Evolutionary conservation across 345 rosid species (phyloP).

Genomic region (Alliaria petiolata): DNA sequence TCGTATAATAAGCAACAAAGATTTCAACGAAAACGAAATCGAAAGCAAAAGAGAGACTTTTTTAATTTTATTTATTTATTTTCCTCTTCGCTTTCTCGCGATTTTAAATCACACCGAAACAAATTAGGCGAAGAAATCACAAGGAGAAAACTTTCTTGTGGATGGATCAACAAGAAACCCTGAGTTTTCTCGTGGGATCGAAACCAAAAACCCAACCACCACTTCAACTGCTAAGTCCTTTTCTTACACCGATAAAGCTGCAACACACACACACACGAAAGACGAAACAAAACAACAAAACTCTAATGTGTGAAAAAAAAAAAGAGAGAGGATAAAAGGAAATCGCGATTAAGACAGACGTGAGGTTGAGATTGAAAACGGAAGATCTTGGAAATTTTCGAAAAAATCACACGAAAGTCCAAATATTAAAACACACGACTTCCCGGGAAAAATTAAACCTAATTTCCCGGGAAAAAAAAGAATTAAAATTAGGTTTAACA

Average conservation of each 20-base stretch:
- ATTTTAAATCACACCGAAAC: not conserved
- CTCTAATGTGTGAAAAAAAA: not conserved
- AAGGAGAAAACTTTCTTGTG: conserved; percentile 46
- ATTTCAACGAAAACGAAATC: not conserved
- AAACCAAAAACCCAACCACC: conserved; percentile 53
- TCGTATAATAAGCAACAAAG: conserved; percentile 21
- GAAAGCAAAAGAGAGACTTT: not conserved
- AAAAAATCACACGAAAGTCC: not conserved
- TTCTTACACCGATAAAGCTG: conserved; percentile 37
- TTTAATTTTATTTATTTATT: not conserved
- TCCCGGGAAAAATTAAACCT: not conserved
- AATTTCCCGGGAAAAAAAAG: not conserved
- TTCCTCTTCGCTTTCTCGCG: not conserved
- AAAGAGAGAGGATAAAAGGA: conserved; percentile 6
- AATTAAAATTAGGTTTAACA: no score
- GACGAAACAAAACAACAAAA: not conserved
- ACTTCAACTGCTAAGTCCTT: conserved; percentile 35
- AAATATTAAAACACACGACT: not conserved
- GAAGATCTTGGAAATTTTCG: not conserved
- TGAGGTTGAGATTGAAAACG: conserved; percentile 29
- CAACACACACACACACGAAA: conserved; percentile 20
- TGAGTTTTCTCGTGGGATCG: conserved; percentile 36
- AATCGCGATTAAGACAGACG: conserved; percentile 9
- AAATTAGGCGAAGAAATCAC: conserved; percentile 31
- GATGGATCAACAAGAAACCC: conserved; percentile 34